Conservation (phyloP, 192 early-diverging fungal genomes). For the Coemansia sp. region DNA sequence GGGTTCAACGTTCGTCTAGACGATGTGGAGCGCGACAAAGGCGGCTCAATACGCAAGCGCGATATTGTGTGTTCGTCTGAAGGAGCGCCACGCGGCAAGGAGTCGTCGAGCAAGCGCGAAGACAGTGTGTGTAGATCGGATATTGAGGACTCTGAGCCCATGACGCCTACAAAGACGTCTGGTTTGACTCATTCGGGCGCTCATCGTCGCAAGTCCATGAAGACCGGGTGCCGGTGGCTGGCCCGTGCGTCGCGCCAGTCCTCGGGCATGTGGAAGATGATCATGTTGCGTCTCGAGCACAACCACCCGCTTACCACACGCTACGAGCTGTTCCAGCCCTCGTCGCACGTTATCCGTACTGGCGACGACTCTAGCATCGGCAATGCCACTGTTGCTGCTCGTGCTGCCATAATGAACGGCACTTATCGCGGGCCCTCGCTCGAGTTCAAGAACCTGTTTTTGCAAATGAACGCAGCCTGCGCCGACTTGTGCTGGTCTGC, state of each 20-base stretch:
- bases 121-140: slow-evolving; percentile 35
- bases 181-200: slow-evolving; percentile 46
- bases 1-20: slow-evolving; percentile 58
- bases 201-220: slow-evolving; percentile 59
- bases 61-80: slow-evolving; percentile 59
- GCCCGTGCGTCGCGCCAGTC: slow-evolving; percentile 55
- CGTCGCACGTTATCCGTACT: slow-evolving; percentile 17
- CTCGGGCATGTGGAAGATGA: slow-evolving; percentile 58
- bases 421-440: slow-evolving; percentile 32
- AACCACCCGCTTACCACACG: slow-evolving; percentile 52
- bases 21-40: slow-evolving; percentile 59
- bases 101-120: slow-evolving; percentile 39
- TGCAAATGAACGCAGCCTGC: slow-evolving; percentile 52
- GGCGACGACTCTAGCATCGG: slow-evolving; percentile 50
- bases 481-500: slow-evolving; percentile 56
- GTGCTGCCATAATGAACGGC: slow-evolving; percentile 36
- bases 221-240: slow-evolving; percentile 57
- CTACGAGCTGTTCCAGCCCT: slow-evolving; percentile 29
- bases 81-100: slow-evolving; percentile 54
- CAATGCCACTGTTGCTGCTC: slow-evolving; percentile 39
- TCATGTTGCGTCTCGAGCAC: slow-evolving; percentile 56
- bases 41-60: slow-evolving; percentile 55
- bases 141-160: slow-evolving; percentile 10
- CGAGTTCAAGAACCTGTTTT: slow-evolving; percentile 54
- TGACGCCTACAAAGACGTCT: slow-evolving; percentile 1